These are phyloP conservation scores for Nymphaea colorata DNA, from an alignment of 164 flowering plant species.

Conservation along the genomic window DNA sequence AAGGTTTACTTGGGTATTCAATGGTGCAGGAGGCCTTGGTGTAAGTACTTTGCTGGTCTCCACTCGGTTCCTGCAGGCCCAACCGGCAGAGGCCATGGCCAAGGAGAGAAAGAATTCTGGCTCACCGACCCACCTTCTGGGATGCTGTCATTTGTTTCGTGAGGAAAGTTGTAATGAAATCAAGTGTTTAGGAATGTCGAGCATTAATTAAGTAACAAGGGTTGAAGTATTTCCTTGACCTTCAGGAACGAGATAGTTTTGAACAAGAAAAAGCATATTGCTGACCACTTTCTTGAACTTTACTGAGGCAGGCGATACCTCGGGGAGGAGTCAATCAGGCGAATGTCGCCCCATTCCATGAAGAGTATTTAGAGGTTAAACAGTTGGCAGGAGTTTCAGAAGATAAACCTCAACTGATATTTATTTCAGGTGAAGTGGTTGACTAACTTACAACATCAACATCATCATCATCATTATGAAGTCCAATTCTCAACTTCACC, in stretches of 20 bases:
- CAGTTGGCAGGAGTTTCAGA: neutral
- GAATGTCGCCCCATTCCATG: too few relatives aligned
- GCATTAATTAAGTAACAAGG: neutral
- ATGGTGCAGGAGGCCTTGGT: too few relatives aligned
- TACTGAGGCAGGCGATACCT: too few relatives aligned
- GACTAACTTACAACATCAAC: neutral
- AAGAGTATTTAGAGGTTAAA: neutral
- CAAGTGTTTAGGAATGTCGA: neutral
- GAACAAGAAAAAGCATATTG: neutral
- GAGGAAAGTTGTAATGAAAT: too few relatives aligned
- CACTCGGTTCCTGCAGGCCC: too few relatives aligned
- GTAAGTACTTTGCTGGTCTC: too few relatives aligned
- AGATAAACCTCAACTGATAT: neutral
- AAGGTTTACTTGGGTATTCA: too few relatives aligned
- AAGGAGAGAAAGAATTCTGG: too few relatives aligned
- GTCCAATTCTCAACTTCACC: neutral
- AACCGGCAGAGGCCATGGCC: too few relatives aligned
- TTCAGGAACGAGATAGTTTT: neutral
- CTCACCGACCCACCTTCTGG: too few relatives aligned
- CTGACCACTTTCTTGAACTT: too few relatives aligned
- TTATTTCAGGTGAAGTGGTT: neutral
- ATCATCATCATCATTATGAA: neutral
- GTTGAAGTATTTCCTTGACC: neutral
- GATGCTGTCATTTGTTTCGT: too few relatives aligned
- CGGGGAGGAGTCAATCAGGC: neutral